These are phyloP conservation scores for Penicillium olsonii DNA, from an alignment of 2,329 filamentous ascomycete genomes.

Conservation along the genomic window DNA sequence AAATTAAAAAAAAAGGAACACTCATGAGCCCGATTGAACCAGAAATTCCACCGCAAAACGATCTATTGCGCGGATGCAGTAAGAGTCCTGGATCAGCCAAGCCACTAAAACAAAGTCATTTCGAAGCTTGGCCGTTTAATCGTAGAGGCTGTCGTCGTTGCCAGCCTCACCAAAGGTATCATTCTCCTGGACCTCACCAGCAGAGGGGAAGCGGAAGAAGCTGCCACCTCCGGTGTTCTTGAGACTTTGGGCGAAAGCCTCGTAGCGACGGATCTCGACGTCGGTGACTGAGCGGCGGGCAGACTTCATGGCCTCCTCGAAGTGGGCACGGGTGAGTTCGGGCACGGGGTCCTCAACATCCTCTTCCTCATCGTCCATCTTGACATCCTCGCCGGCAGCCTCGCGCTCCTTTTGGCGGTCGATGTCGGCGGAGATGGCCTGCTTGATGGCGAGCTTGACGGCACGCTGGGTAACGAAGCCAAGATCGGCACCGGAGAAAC, in stretches of 20 bases:
- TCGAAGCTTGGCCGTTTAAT: slow-evolving; percentile 59
- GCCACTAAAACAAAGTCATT: slow-evolving; percentile 20
- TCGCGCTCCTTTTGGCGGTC: slow-evolving; percentile 87
- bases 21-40: slow-evolving; percentile 21
- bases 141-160: slow-evolving; percentile 95
- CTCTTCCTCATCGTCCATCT: slow-evolving; percentile 72
- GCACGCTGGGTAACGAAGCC: slow-evolving; percentile 98
- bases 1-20: slow-evolving; percentile 12
- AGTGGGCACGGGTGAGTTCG: slow-evolving; percentile 92
- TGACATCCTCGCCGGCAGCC: slow-evolving; percentile 71
- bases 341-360: slow-evolving; percentile 84
- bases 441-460: slow-evolving; percentile 99
- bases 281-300: slow-evolving; percentile 93
- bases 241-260: slow-evolving; percentile 98
- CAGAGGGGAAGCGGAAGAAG: slow-evolving; percentile 93
- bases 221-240: slow-evolving; percentile 95
- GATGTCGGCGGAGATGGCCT: slow-evolving; percentile 86
- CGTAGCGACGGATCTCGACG: slow-evolving; percentile 96
- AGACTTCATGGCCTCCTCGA: slow-evolving; percentile 97
- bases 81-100: slow-evolving; percentile 14
- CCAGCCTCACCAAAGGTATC: slow-evolving; percentile 77
- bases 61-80: slow-evolving; percentile 21
- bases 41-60: slow-evolving; percentile 19
- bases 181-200: slow-evolving; percentile 56
- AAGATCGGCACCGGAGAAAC: slow-evolving; percentile 99